Conservation (phyloP, 2,329 filamentous ascomycete species). For the Alternaria hordeiaustralica region DNA sequence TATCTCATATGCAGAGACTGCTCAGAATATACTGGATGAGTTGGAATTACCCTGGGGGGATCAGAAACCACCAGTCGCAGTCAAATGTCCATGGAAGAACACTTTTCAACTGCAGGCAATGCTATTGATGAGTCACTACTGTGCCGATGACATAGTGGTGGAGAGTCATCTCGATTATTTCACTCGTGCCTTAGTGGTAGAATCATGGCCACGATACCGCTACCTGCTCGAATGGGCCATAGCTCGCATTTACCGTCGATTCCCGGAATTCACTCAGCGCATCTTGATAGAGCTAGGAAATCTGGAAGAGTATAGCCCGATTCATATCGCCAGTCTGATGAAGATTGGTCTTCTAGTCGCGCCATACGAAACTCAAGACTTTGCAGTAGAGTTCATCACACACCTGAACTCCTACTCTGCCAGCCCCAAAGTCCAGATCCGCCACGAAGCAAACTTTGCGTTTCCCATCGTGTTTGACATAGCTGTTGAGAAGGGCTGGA, state of each 20-base stretch:
- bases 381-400: constrained; percentile 49
- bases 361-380: constrained; percentile 48
- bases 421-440: constrained; percentile 59
- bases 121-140: constrained; percentile 52
- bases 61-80: constrained; percentile 53
- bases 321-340: constrained; percentile 56
- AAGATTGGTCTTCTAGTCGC: constrained; percentile 55
- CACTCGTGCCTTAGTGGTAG: constrained; percentile 51
- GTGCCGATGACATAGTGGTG: constrained; percentile 34
- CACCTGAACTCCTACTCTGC: constrained; percentile 53
- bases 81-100: constrained; percentile 58
- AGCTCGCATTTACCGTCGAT: constrained; percentile 50
- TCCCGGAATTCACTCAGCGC: constrained; percentile 36
- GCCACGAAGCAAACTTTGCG: constrained; percentile 60
- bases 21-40: constrained; percentile 39
- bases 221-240: constrained; percentile 58
- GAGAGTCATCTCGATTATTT: constrained; percentile 47
- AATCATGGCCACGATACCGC: constrained; percentile 56
- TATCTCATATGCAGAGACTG: constrained; percentile 6
- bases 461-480: constrained; percentile 54
- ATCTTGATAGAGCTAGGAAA: constrained; percentile 48
- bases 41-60: constrained; percentile 52
- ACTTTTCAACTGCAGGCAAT: constrained; percentile 56
- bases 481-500: constrained; percentile 47
- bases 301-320: constrained; percentile 55